phyloP scores from a whole-genome alignment of 2,329 filamentous ascomycete species.

The Beauveria sp. region DNA sequence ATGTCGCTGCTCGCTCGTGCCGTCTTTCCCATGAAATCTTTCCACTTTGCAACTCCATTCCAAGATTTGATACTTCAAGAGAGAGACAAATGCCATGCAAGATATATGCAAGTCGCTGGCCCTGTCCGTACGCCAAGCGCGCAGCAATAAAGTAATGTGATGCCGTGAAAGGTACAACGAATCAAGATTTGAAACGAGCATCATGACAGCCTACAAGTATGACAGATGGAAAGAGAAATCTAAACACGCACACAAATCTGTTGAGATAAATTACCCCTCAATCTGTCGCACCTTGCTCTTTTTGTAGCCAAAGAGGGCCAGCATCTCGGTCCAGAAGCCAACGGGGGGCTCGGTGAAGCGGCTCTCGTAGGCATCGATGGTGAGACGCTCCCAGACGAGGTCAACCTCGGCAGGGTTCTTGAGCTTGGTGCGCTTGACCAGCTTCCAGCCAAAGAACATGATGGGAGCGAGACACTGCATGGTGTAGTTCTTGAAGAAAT shows the following conservation, averaged over 20 bases:
- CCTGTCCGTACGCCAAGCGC: too few relatives aligned
- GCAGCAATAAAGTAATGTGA: background rate
- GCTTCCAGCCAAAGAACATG: slow-evolving; percentile 54
- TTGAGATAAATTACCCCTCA: slow-evolving; percentile 16
- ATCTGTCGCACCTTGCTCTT: slow-evolving; percentile 15
- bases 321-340: slow-evolving; percentile 50
- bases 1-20: background rate
- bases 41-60: background rate
- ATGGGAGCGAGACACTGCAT: slow-evolving; percentile 48
- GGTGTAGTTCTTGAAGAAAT: slow-evolving; percentile 47
- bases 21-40: background rate
- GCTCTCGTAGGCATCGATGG: slow-evolving; percentile 50
- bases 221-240: background rate
- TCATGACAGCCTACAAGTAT: too few relatives aligned
- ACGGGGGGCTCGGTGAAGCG: slow-evolving; percentile 40
- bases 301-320: slow-evolving; percentile 34
- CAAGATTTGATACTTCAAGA: background rate
- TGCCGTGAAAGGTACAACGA: background rate
- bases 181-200: background rate
- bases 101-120: background rate
- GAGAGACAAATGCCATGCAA: background rate
- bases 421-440: slow-evolving; percentile 51
- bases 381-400: slow-evolving; percentile 52
- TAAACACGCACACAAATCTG: background rate
- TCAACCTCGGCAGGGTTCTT: slow-evolving; percentile 48